Evolutionary conservation across 192 early-diverging fungal genomes (phyloP), one percentile per base, ranked within the genome.

Genomic region (Funneliformis mosseae): DNA sequence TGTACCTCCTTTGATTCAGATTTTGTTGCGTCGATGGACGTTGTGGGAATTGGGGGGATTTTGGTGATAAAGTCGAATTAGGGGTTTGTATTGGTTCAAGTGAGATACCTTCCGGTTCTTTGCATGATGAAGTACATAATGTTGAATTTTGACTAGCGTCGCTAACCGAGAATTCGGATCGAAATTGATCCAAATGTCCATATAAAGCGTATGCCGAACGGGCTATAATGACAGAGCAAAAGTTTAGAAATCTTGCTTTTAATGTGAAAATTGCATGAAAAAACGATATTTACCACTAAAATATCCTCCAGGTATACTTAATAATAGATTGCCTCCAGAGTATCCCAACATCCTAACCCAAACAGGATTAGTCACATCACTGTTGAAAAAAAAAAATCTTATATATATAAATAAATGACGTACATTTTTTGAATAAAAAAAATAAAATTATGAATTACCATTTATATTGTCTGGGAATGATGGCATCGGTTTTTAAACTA

Each of bases 151-250:
- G 62, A 25, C n/a, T 64, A 25, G 2, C 4, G 25, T 66, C 25
- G 3, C 28, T 33, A 2, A 6, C 28, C 8, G 71, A 42, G 5
- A 39, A 27, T 1, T 42, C 25, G 0, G 67, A 27, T 42, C 16
- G 46, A 39, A 73, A 73, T 48, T 48, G 71, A 73, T 73, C 43
- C 18, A 73, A 73, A 73, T 73, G 71, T 27, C 25, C n/a, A 43
- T 21, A 25, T 42, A 73, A 27, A 39, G 28, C 7, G n/a, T 28
- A 48, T 16, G 71, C 45, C 11, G 71, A 42, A 2, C 71, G 41
- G 8, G 41, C 38, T 42, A 23, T 45, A 33, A 33, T 33, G 11
- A 33, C 12, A 11, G 1, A 63, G 10, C 4, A 63, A 62, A 10
- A 63, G 11, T 27, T 63, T 59, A 59, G 21, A 18, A 59, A 10